Conservation (phyloP, 768 basidiomycete genomes). For the Boletus pseudo-olivaceus region DNA sequence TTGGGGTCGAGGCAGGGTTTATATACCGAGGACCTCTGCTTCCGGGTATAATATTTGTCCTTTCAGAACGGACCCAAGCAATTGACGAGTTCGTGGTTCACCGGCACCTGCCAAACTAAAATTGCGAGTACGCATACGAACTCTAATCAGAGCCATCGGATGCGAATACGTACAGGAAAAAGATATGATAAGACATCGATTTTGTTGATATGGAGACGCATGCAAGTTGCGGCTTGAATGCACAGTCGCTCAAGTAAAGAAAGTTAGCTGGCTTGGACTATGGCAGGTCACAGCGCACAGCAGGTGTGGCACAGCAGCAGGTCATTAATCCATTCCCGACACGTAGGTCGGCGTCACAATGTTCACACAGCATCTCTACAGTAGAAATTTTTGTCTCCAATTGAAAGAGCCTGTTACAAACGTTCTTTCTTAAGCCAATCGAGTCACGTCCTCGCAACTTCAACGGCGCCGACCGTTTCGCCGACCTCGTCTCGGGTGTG, state of each 20-base stretch:
- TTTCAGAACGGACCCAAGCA: not conserved
- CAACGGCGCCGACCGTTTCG: constrained; percentile 16
- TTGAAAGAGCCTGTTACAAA: no score
- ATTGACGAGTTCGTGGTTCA: not conserved
- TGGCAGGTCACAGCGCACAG: constrained; percentile 13
- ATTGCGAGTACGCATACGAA: not conserved
- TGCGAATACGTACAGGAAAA: constrained; percentile 7
- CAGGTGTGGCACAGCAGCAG: no score
- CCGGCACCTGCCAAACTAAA: not conserved
- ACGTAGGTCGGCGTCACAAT: no score
- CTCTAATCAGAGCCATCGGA: not conserved
- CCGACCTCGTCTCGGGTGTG: not conserved
- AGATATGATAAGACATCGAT: constrained; percentile 8
- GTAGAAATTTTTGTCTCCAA: no score
- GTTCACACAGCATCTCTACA: no score
- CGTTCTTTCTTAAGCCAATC: no score
- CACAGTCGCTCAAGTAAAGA: not conserved
- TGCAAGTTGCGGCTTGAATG: not conserved
- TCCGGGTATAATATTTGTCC: not conserved
- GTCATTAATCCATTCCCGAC: no score
- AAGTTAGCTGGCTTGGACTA: not conserved
- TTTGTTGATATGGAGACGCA: constrained; percentile 18
- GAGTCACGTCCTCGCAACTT: constrained; percentile 6
- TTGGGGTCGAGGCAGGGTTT: constrained; percentile 1
- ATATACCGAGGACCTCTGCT: constrained; percentile 7